Percentiles rank a stretch among this genome's conserved stretches.
Evolutionary conservation across 2,329 filamentous ascomycete species (phyloP).

Genomic region (Fonsecaea pugnacius): DNA sequence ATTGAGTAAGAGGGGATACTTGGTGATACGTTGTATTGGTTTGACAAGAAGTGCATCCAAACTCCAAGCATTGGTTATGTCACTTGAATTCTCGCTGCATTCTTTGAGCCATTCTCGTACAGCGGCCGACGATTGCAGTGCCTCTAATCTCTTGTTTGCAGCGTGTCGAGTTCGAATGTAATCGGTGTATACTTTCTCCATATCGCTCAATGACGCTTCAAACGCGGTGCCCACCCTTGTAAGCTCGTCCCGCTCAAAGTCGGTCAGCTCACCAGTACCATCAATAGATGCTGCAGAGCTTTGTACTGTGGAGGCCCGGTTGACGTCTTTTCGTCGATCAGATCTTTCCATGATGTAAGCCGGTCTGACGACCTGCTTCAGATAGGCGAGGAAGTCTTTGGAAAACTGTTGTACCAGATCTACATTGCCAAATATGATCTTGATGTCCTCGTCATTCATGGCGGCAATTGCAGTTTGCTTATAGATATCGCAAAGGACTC

Average conservation of each 20-base stretch:
- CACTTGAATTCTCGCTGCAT: conserved; percentile 88
- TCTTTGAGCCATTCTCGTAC: conserved; percentile 83
- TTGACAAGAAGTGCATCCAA: conserved; percentile 96
- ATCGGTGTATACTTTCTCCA: conserved; percentile 68
- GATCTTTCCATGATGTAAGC: conserved; percentile 72
- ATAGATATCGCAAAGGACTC: conserved; percentile 96
- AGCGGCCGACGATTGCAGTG: conserved; percentile 62
- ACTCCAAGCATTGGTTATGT: conserved; percentile 92
- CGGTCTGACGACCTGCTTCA: conserved; percentile 78
- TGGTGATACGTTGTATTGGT: conserved; percentile 90
- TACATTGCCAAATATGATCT: conserved; percentile 88
- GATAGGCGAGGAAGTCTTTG: conserved; percentile 73
- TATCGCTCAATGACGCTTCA: conserved; percentile 57
- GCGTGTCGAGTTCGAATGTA: conserved; percentile 69
- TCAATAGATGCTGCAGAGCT: conserved; percentile 49
- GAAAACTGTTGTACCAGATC: conserved; percentile 90
- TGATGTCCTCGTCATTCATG: conserved; percentile 81
- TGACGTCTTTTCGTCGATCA: conserved; percentile 58
- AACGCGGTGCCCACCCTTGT: conserved; percentile 66
- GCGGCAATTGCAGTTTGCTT: conserved; percentile 86
- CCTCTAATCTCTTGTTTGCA: conserved; percentile 64
- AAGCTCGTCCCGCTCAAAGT: conserved; percentile 61
- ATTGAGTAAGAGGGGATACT: conserved; percentile 85
- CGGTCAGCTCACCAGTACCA: conserved; percentile 44
- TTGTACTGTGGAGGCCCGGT: conserved; percentile 52